A percentile compares a stretch with the other conserved stretches of the same genome.
Evolutionary conservation across 148 eudicot species (phyloP).

Genomic region (Dysphania ambrosioides): DNA sequence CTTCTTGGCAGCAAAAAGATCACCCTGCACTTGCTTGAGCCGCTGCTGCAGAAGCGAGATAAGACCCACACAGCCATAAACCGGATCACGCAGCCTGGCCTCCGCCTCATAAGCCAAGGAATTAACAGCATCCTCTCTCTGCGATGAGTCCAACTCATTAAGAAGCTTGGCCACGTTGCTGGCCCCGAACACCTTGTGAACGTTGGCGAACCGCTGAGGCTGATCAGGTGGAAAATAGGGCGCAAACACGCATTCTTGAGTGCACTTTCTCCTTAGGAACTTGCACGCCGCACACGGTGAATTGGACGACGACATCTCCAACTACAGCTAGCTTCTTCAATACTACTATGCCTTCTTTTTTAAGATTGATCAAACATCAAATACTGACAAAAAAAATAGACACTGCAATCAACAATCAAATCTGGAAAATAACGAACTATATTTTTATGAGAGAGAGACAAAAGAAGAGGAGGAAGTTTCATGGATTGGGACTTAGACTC

Average conservation of each 20-base stretch:
- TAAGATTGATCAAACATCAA: neutral
- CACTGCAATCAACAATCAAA: constrained; percentile 19
- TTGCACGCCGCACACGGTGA: constrained; percentile 96
- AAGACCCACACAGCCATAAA: constrained; percentile 78
- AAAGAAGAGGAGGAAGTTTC: constrained; percentile 23
- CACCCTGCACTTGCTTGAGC: constrained; percentile 53
- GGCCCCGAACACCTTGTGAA: constrained; percentile 83
- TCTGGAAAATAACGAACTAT: constrained; percentile 17
- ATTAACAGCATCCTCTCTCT: constrained; percentile 77
- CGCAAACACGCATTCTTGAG: constrained; percentile 79
- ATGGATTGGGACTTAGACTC: constrained; percentile 15
- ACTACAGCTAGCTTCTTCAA: neutral
- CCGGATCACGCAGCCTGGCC: constrained; percentile 63
- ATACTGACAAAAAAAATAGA: constrained; percentile 12
- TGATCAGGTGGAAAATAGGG: constrained; percentile 91
- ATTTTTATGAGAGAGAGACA: neutral
- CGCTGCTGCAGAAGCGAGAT: constrained; percentile 63
- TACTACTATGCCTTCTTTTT: too few species aligned
- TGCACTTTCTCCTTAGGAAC: constrained; percentile 71
- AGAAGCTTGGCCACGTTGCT: constrained; percentile 78
- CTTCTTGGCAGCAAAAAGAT: constrained; percentile 45
- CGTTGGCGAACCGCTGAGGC: constrained; percentile 60
- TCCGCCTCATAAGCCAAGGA: constrained; percentile 80
- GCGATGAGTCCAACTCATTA: constrained; percentile 43
- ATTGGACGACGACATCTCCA: constrained; percentile 55